Evolutionary conservation across 1,139 yeast species (phyloP), one percentile per base, ranked within the genome.

Genomic region (Scheffersomyces lignicola): DNA sequence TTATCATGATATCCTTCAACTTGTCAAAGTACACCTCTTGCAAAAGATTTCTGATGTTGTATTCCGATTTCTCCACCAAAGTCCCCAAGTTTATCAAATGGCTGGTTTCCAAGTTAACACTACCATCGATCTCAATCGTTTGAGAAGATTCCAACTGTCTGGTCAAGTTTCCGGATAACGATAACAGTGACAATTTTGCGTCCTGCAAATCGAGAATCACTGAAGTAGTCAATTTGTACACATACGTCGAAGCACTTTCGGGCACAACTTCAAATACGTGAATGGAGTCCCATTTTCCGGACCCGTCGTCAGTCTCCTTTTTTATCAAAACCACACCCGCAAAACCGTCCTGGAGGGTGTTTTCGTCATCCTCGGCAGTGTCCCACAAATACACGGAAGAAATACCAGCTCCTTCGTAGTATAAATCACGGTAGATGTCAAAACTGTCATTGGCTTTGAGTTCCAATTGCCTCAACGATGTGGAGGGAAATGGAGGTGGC

Each of bases 1-100:
- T 70, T 52, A 69, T 62, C 47, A 87, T 64, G 35, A 90, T 82
- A 54, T 90, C 97, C 54, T 87, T 81, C 24, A 96, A 86, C 65
- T 92, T 92, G 52, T 95, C 97, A 55, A 92, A 92, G 58, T 92
- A 92, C 18, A 92, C 97, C 44, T 88, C 96, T 57, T 90, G 96
- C 43, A 92, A 72, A 62, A 86, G 69, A 51, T 85, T 87, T 60
- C 98, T 77, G 65, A 92, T 71, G 56, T 84, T 88, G 46, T 85
- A 80, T 62, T 92, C 98, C 34, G 88, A 75, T 45, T 88, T 96
- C 60, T 92, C 98, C 18, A 92, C 76, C 51, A 90, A 60, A 2
- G 84, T 71, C 17, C 98, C 98, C 47, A 92, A 67, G 52, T 90
- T 89, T 33, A 89, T 80, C 42, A 92, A 76, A 57, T 92, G 97